phyloP scores from a whole-genome alignment of 495 filamentous ascomycete genomes.

The Parachaetomium inaequale region DNA sequence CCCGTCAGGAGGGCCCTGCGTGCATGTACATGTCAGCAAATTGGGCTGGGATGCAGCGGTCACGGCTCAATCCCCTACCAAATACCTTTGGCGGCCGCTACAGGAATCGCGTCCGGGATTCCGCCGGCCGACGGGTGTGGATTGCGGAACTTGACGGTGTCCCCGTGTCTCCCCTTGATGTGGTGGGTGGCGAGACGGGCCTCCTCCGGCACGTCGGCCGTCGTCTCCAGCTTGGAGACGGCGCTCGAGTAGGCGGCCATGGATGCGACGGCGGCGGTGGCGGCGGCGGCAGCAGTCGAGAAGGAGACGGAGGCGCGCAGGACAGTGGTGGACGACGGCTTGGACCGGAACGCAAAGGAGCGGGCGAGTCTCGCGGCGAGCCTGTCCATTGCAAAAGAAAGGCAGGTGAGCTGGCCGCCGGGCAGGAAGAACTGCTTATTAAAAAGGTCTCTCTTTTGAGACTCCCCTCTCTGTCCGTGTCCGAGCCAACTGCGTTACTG shows the following conservation, averaged over 20 bases:
- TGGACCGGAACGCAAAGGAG: background rate
- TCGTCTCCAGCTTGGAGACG: slow-evolving; percentile 26
- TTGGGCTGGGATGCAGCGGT: too few relatives aligned
- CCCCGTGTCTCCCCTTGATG: slow-evolving; percentile 32
- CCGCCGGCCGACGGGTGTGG: slow-evolving; percentile 33
- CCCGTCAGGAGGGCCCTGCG: slow-evolving; percentile 57
- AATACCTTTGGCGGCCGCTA: slow-evolving; percentile 10
- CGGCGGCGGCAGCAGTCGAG: slow-evolving; percentile 14
- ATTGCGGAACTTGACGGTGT: slow-evolving; percentile 37
- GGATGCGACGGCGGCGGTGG: slow-evolving; percentile 10
- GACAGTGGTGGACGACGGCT: background rate
- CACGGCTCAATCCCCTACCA: slow-evolving; percentile 3
- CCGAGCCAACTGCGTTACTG: background rate
- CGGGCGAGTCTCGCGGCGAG: slow-evolving; percentile 1
- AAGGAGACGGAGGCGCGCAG: slow-evolving; percentile 16
- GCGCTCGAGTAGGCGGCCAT: slow-evolving; percentile 19
- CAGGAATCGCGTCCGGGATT: background rate
- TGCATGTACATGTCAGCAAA: background rate
- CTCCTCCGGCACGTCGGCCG: slow-evolving; percentile 25
- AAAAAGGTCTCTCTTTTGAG: too few relatives aligned
- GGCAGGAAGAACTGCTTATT: too few relatives aligned
- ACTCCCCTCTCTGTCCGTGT: background rate
- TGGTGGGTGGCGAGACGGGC: slow-evolving; percentile 32
- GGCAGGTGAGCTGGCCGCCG: too few relatives aligned
- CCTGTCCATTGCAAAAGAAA: background rate